phyloP scores from a whole-genome alignment of 2,329 filamentous ascomycete genomes.

The Pseudomassariella vexata region DNA sequence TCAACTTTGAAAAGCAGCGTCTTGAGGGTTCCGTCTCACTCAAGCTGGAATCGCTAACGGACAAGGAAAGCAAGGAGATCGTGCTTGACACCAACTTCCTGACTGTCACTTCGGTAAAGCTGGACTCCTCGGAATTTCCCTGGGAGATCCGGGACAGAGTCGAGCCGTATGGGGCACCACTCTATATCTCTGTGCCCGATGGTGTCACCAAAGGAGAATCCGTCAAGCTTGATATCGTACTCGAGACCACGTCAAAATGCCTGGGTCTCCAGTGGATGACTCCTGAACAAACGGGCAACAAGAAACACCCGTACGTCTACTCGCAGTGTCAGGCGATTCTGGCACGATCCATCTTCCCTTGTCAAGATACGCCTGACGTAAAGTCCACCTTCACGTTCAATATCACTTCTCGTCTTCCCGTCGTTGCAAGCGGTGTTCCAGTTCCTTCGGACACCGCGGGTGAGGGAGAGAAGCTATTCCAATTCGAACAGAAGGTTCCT shows the following conservation, averaged over 20 bases:
- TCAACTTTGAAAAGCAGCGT: conserved; percentile 76
- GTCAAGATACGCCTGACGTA: conserved; percentile 94
- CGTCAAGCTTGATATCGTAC: conserved; percentile 55
- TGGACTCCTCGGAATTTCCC: conserved; percentile 56
- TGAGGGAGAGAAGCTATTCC: conserved; percentile 63
- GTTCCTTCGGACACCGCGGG: conserved; percentile 38
- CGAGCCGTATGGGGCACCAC: conserved; percentile 69
- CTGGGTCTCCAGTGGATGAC: conserved; percentile 95
- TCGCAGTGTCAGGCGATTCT: conserved; percentile 97
- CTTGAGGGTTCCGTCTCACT: conserved; percentile 74
- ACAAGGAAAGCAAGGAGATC: conserved; percentile 68
- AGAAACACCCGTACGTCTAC: conserved; percentile 96
- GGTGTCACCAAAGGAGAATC: conserved; percentile 47
- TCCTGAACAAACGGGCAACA: conserved; percentile 88
- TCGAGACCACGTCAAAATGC: conserved; percentile 81
- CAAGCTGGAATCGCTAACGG: conserved; percentile 69
- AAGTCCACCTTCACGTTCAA: conserved; percentile 93
- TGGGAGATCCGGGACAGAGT: conserved; percentile 67
- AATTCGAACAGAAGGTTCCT: conserved; percentile 83
- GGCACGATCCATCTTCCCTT: conserved; percentile 87
- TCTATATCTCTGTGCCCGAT: conserved; percentile 57
- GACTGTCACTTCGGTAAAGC: conserved; percentile 63
- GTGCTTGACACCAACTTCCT: conserved; percentile 85
- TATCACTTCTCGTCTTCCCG: conserved; percentile 78
- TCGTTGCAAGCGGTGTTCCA: conserved; percentile 82